These are phyloP conservation scores for Didymella lethalis DNA, from an alignment of 2,329 filamentous ascomycete species.

Conservation along the genomic window DNA sequence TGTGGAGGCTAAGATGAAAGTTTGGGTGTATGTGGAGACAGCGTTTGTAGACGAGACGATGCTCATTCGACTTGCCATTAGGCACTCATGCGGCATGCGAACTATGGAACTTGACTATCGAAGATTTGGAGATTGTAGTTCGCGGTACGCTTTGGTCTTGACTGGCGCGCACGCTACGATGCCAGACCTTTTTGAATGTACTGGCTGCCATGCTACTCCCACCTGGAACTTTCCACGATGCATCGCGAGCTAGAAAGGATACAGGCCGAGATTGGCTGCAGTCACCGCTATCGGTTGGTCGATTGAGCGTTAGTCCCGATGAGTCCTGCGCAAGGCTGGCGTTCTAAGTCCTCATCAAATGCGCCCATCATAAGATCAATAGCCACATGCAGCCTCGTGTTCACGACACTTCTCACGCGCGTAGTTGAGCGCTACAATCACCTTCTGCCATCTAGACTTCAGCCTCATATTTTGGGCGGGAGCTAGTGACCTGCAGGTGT, in stretches of 20 bases:
- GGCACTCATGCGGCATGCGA: neutral
- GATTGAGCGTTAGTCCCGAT: neutral
- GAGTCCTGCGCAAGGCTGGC: slow-evolving; percentile 2
- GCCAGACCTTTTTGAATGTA: neutral
- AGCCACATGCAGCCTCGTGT: slow-evolving; percentile 1
- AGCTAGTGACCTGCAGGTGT: slow-evolving; percentile 29
- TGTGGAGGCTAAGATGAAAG: neutral
- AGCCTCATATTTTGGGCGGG: slow-evolving; percentile 17
- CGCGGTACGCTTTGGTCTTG: neutral
- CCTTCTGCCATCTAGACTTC: slow-evolving; percentile 20
- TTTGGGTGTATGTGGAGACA: slow-evolving; percentile 4
- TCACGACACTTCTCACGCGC: neutral
- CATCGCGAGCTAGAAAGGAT: neutral
- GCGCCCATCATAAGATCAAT: neutral
- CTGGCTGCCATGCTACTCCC: neutral
- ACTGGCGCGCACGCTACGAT: neutral
- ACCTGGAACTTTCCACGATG: neutral
- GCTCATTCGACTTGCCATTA: neutral
- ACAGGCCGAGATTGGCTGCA: neutral
- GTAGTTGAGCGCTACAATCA: slow-evolving; percentile 7
- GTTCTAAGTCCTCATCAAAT: neutral
- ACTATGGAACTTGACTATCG: neutral
- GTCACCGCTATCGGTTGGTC: neutral
- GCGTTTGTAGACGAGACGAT: neutral
- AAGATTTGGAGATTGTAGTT: neutral